A percentile compares a stretch with the other conserved stretches of the same genome.
Conservation (phyloP, 2,329 filamentous ascomycete species). For the Exophiala oligosperma region DNA sequence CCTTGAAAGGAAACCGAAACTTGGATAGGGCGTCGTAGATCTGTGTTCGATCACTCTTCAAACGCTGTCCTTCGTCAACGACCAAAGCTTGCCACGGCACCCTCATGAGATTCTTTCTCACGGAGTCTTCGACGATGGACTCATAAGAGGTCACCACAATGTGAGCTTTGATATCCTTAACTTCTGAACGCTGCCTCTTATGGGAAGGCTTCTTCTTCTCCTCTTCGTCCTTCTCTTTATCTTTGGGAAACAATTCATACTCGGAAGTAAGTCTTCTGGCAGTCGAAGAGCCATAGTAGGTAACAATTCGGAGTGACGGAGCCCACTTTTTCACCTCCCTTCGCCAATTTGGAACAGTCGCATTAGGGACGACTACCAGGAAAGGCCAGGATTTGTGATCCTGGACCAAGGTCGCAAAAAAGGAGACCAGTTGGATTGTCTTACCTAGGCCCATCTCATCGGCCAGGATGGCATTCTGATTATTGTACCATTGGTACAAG, state of each 20-base stretch:
- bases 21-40: slow-evolving; percentile 73
- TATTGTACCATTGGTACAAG: slow-evolving; percentile 80
- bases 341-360: slow-evolving; percentile 96
- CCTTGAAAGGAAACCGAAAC: slow-evolving; percentile 77
- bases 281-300: slow-evolving; percentile 78
- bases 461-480: slow-evolving; percentile 84
- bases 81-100: slow-evolving; percentile 86
- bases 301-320: slow-evolving; percentile 81
- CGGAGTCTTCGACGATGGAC: slow-evolving; percentile 72
- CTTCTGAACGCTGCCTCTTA: slow-evolving; percentile 20
- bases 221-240: slow-evolving; percentile 34
- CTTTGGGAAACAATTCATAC: slow-evolving; percentile 79
- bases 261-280: slow-evolving; percentile 75
- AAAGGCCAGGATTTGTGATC: slow-evolving; percentile 83
- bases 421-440: slow-evolving; percentile 86
- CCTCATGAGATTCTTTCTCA: slow-evolving; percentile 63
- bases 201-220: slow-evolving; percentile 28
- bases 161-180: slow-evolving; percentile 74
- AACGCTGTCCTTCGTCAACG: slow-evolving; percentile 90
- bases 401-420: slow-evolving; percentile 72
- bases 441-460: slow-evolving; percentile 99
- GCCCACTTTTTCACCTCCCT: slow-evolving; percentile 94
- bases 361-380: slow-evolving; percentile 88
- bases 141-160: slow-evolving; percentile 96
- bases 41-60: slow-evolving; percentile 88